Evolutionary conservation across 1,284 basidiomycete species (phyloP).

Genomic region (Trametes hirsuta): DNA sequence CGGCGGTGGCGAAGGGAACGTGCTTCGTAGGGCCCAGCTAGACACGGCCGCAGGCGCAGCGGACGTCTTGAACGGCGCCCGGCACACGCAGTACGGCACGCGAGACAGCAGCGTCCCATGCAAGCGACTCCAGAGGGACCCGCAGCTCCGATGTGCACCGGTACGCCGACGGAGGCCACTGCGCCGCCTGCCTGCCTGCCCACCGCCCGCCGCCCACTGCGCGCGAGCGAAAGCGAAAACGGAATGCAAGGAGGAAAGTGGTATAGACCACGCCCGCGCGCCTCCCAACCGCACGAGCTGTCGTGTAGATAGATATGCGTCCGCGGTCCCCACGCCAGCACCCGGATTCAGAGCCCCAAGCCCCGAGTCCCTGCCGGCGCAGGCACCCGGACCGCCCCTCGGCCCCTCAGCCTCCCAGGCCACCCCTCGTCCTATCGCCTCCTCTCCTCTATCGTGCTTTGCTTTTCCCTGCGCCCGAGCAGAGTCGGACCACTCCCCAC

Average conservation of each 20-base stretch:
- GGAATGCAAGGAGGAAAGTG: conserved; percentile 19
- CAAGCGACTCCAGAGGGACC: too few relatives aligned
- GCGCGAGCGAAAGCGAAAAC: conserved; percentile 6
- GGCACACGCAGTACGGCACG: neutral
- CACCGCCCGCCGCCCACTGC: too few relatives aligned
- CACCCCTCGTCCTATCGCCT: neutral
- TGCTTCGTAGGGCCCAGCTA: neutral
- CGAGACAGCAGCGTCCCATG: too few relatives aligned
- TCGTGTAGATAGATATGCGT: conserved; percentile 5
- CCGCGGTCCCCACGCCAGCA: conserved; percentile 10
- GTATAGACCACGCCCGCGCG: conserved; percentile 20
- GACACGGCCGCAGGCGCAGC: neutral
- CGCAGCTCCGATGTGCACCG: too few relatives aligned
- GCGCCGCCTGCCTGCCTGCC: neutral
- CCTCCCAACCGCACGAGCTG: conserved; percentile 17
- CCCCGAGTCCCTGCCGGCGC: neutral
- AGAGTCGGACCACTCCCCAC: neutral
- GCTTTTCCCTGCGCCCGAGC: too few relatives aligned
- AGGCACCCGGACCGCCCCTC: neutral
- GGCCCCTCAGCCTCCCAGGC: neutral
- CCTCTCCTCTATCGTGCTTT: neutral
- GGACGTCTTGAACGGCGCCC: neutral
- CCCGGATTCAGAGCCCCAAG: neutral
- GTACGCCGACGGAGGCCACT: neutral
- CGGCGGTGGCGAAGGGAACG: neutral